These are phyloP conservation scores for Xerocomellus dryophilus DNA, from an alignment of 768 basidiomycete species.

Conservation along the genomic window DNA sequence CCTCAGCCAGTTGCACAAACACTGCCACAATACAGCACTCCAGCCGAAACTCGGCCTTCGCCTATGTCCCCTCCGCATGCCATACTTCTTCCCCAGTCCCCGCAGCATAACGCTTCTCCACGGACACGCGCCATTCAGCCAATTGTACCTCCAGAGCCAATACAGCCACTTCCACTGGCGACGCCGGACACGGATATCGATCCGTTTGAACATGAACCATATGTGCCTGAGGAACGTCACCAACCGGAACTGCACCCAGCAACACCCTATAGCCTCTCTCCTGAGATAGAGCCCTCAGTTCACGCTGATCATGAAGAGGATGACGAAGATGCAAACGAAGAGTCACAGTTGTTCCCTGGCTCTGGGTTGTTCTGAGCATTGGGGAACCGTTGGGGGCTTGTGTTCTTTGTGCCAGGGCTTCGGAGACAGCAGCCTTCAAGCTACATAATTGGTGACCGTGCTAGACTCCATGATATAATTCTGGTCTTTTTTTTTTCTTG, in stretches of 20 bases:
- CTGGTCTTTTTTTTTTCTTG: slow-evolving; percentile 8
- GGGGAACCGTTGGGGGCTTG: too few relatives aligned
- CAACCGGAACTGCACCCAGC: slow-evolving; percentile 13
- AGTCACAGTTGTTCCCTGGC: slow-evolving; percentile 42
- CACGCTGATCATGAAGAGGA: slow-evolving; percentile 20
- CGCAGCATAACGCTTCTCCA: slow-evolving; percentile 2
- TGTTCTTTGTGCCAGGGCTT: neutral
- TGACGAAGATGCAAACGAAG: slow-evolving; percentile 27
- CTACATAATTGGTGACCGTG: slow-evolving; percentile 1
- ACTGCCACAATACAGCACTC: slow-evolving; percentile 12
- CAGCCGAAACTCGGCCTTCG: slow-evolving; percentile 8
- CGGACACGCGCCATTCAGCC: slow-evolving; percentile 4
- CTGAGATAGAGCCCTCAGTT: slow-evolving; percentile 11
- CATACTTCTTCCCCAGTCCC: slow-evolving; percentile 11
- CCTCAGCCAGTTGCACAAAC: slow-evolving; percentile 7
- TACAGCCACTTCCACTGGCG: slow-evolving; percentile 14
- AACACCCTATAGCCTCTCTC: slow-evolving; percentile 29
- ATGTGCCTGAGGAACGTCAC: slow-evolving; percentile 20
- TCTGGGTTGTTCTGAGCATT: slow-evolving; percentile 39
- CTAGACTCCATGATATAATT: slow-evolving; percentile 10
- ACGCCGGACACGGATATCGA: slow-evolving; percentile 33
- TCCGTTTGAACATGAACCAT: slow-evolving; percentile 33
- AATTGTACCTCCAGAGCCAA: slow-evolving; percentile 10
- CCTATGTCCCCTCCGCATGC: slow-evolving; percentile 8
- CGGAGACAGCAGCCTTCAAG: neutral